These are phyloP conservation scores for Halophytophthora polymorphica DNA, from an alignment of 352 stramenopile genomes.

Conservation along the genomic window DNA sequence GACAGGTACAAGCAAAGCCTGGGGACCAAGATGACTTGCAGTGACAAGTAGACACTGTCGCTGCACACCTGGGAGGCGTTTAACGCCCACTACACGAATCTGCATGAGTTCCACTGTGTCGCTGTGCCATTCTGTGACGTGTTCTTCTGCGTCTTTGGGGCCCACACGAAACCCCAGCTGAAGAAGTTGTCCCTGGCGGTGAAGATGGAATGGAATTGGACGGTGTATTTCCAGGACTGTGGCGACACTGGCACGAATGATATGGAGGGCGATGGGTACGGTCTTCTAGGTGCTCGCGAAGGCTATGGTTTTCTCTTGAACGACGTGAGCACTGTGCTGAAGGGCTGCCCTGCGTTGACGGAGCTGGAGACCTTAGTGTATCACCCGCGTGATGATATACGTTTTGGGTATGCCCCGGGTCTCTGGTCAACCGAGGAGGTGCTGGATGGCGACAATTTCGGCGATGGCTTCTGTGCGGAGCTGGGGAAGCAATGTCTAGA, in stretches of 20 bases:
- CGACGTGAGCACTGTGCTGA: conserved; percentile 15
- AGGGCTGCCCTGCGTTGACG: conserved; percentile 24
- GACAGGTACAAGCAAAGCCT: no score
- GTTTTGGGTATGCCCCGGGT: no score
- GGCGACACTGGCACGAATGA: conserved; percentile 4
- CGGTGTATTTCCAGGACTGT: conserved; percentile 21
- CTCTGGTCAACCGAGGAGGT: no score
- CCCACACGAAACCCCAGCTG: conserved; percentile 25
- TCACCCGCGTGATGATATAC: conserved; percentile 16
- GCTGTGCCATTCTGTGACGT: conserved; percentile 27
- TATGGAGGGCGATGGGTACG: conserved; percentile 5
- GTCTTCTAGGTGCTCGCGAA: conserved; percentile 1
- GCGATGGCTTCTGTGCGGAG: no score
- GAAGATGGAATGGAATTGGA: conserved; percentile 37
- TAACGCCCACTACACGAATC: conserved; percentile 19
- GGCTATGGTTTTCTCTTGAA: conserved; percentile 19
- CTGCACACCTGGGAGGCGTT: conserved; percentile 24
- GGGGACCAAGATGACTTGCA: no score
- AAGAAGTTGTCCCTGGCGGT: conserved; percentile 25
- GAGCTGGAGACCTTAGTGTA: conserved; percentile 28
- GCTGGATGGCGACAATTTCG: no score
- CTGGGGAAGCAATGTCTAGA: no score
- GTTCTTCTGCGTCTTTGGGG: conserved; percentile 33
- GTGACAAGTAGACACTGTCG: conserved; percentile 16
- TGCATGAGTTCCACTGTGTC: conserved; percentile 33